Evolutionary conservation across 257 asterid species (phyloP), one percentile per base, ranked within the genome.

Genomic region (Solanum ossicruentum): DNA sequence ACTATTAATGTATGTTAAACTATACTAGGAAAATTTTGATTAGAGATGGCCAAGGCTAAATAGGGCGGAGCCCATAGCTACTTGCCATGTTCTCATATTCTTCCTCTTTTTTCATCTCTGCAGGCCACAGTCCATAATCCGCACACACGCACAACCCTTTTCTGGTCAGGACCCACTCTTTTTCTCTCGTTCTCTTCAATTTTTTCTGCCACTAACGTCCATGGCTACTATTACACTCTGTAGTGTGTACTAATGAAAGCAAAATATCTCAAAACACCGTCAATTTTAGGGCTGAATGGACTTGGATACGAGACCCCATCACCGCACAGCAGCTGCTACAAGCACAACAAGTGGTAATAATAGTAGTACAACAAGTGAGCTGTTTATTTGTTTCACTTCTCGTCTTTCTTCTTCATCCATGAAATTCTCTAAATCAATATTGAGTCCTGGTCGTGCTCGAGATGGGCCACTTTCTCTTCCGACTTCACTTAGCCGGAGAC

Each of bases 401-500:
- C 95, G 93, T 43, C 89, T 91, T 61, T 91, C 89, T 65, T 85
- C 93, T 16, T 88, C 26, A 1, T 4, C 91, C 18, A 89, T 91
- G 92, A 89, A 87, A 56, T 58, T 89, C 32, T 89, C 92, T 11
- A 91, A 91, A 86, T 91, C 93, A 8, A 87, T 91, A 21, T 89
- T 91, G 13, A 91, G 93, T 75, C 92, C 92, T 13, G 88, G 88
- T 10, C 91, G 90, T 26, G 90, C 91, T 39, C 92, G 98, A 1
- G 98, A 93, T 84, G 91, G 91, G 12, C 93, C 93, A 2, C 86
- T 87, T 23, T 84, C 97, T 10, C 95, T 93, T 61, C 87, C 99
- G 15, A 89, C 95, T 51, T 93, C 97, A 9, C 94, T 93, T 84
- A 94, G 98, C 87, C 96, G 99, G 83, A 90, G 97, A 60, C 97